phyloP scores from a whole-genome alignment of 805 yeast genomes.

The Metschnikowia colocasiae region DNA sequence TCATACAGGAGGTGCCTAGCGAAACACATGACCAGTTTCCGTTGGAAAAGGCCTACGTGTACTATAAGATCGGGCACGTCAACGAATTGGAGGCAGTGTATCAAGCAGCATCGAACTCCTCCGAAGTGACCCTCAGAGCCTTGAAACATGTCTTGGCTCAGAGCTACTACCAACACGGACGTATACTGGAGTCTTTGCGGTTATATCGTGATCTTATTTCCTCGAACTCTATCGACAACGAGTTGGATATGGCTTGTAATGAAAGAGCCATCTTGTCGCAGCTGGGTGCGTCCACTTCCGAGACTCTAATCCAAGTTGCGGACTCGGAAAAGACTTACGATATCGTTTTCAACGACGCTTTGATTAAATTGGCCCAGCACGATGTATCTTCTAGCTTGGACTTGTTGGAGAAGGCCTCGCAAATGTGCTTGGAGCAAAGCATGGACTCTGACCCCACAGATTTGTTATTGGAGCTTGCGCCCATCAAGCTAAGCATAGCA shows the following conservation, averaged over 20 bases:
- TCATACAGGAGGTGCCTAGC: constrained; percentile 39
- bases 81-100: constrained; percentile 21
- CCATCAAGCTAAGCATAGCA: constrained; percentile 60
- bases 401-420: constrained; percentile 44
- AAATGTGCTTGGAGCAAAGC: constrained; percentile 36
- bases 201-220: constrained; percentile 43
- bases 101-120: constrained; percentile 1
- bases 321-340: constrained; percentile 46
- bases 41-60: constrained; percentile 56
- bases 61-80: constrained; percentile 53
- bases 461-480: constrained; percentile 48
- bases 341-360: constrained; percentile 55
- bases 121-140: constrained; percentile 27
- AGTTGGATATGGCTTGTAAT: constrained; percentile 54
- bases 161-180: constrained; percentile 48
- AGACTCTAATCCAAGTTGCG: constrained; percentile 9
- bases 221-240: constrained; percentile 39
- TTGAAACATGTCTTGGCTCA: constrained; percentile 53
- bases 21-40: constrained; percentile 34
- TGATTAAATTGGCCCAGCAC: constrained; percentile 43
- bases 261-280: constrained; percentile 68
- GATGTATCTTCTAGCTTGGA: constrained; percentile 39
- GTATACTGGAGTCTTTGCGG: constrained; percentile 38
- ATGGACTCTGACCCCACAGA: constrained; percentile 41
- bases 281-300: constrained; percentile 18